Evolutionary conservation across 2,329 filamentous ascomycete species (phyloP), one percentile per base, ranked within the genome.

Genomic region (Mycosphaerelloides madeirae): DNA sequence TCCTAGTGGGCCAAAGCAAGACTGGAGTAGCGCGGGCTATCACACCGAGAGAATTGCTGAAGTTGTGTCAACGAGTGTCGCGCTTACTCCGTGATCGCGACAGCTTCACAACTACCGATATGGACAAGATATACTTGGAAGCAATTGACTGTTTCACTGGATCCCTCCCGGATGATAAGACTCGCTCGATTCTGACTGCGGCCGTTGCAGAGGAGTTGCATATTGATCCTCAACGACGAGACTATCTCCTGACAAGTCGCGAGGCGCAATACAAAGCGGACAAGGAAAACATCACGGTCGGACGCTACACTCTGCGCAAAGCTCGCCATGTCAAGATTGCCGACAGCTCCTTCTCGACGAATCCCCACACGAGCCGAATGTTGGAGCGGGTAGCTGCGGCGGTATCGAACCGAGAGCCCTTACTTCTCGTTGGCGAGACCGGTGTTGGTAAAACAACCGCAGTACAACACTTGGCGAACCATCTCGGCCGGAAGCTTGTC

Each of bases 371-470:
- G 0, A 80, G 87, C 53, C 80, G 84, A 50, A 74, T 95, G 11
- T 78, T 98, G 39, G 94, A 98, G 64, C 87, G 94, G 63, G 85
- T 97, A 43, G 82, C 87, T 1, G 83, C 87, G 29, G 85, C 89
- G 1, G 80, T 96, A 5, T 82, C 85, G 50, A 79, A 89, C 58
- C 79, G 80, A n/a, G 93, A 99, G 60, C 89, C 94, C 3, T 79
- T 95, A 1, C 71, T 99, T 14, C 79, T 99, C 20, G 93, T 99
- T n/a, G 93, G 93, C 62, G 93, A 99, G 70, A 99, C 93, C 6
- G 93, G 93, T 72, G 96, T 95, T 39, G 93, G 93, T 58, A 99
- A 99, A 69, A 99, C 93, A 0, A 95, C 93, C 0, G 86, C 93
- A 19, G 84, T 98, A 12, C 93, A 99, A 65, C 89, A 96, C 62